Evolutionary conservation across 148 eudicot species (phyloP).

Genomic region (Chenopodium berlandieri): DNA sequence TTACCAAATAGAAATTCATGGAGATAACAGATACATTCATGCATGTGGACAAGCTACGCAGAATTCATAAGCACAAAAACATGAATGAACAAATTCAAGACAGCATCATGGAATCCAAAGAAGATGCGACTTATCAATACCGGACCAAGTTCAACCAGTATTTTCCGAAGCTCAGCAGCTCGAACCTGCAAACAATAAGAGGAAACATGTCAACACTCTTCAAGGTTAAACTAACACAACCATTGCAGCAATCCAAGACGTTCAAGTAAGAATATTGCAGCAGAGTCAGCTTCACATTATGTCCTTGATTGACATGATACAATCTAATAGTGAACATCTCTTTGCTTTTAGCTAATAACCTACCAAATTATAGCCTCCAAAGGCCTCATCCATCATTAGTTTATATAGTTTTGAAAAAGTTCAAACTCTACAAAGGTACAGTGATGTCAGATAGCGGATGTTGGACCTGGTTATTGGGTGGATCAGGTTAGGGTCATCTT

Average conservation of each 20-base stretch:
- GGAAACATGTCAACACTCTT: not conserved
- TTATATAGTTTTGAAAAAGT: too few relatives aligned
- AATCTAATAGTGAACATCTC: not conserved
- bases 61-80: conserved; percentile 6
- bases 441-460: too few relatives aligned
- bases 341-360: not conserved
- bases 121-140: conserved; percentile 36
- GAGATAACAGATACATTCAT: not conserved
- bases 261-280: not conserved
- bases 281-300: not conserved
- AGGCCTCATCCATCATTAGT: not conserved
- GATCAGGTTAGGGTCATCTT: too few relatives aligned
- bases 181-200: conserved; percentile 55
- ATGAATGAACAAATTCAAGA: not conserved
- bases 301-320: not conserved
- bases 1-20: not conserved
- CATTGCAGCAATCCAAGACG: not conserved
- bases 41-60: not conserved
- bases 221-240: not conserved
- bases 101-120: not conserved
- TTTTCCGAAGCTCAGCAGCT: conserved; percentile 83
- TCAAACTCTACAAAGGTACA: too few relatives aligned
- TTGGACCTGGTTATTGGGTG: too few relatives aligned
- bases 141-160: conserved; percentile 88
- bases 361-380: not conserved